Evolutionary conservation across 352 stramenopile genomes (phyloP).

Genomic region (Pythium diclinum): DNA sequence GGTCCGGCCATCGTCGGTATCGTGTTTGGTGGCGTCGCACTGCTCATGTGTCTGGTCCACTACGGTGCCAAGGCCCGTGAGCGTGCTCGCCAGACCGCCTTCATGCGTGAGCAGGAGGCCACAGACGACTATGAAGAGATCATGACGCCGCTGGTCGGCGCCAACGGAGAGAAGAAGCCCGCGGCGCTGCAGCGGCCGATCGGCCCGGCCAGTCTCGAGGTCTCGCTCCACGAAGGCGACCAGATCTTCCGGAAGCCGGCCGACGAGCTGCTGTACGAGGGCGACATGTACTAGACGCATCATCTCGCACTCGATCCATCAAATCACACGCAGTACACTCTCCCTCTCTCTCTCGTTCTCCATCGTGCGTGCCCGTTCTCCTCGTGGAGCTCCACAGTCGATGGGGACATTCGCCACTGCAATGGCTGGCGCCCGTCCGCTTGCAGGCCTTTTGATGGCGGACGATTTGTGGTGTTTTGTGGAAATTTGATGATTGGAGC

Average conservation of each 20-base stretch:
- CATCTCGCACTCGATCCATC: neutral
- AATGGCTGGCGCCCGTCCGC: too few species aligned
- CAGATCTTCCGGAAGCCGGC: conserved; percentile 86
- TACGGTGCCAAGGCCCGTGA: conserved; percentile 81
- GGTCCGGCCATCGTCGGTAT: conserved; percentile 73
- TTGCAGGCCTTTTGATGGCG: too few species aligned
- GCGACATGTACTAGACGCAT: conserved; percentile 83
- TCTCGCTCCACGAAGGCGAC: conserved; percentile 85
- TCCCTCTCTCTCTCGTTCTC: conserved; percentile 2
- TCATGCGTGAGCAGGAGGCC: conserved; percentile 86
- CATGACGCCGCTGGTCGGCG: conserved; percentile 83
- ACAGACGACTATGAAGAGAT: conserved; percentile 90
- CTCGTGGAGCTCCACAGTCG: conserved; percentile 16
- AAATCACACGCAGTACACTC: conserved; percentile 3
- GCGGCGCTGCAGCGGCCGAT: conserved; percentile 63
- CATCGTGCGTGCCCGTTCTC: neutral
- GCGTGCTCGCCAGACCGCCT: conserved; percentile 71
- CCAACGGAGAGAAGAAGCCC: conserved; percentile 57
- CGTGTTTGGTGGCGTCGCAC: conserved; percentile 76
- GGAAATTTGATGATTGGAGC: too few species aligned
- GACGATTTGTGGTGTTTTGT: too few species aligned
- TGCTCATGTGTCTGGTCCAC: conserved; percentile 81
- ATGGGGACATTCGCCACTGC: neutral
- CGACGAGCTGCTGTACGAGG: conserved; percentile 84
- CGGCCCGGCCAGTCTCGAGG: conserved; percentile 60